These are phyloP conservation scores for Clonostachys rhizophaga DNA, from an alignment of 2,329 filamentous ascomycete species.

Conservation along the genomic window DNA sequence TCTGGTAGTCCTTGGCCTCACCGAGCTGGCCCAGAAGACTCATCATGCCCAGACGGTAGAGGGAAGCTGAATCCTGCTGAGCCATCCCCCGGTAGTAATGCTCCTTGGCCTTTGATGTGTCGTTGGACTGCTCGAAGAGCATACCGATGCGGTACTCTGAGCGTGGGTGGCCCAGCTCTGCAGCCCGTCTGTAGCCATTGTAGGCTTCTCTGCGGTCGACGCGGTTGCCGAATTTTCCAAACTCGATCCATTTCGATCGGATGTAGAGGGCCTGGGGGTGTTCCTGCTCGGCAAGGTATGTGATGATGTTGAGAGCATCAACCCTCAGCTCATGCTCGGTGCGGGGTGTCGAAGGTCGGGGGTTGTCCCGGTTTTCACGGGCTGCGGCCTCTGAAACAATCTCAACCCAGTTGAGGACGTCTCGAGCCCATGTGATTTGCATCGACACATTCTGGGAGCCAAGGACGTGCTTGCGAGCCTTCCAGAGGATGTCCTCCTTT, in stretches of 20 bases:
- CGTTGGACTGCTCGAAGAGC: slow-evolving; percentile 94
- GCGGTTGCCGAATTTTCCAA: slow-evolving; percentile 89
- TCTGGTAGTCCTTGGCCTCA: slow-evolving; percentile 73
- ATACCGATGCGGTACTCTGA: slow-evolving; percentile 97
- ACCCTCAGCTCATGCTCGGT: slow-evolving; percentile 83
- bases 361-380: slow-evolving; percentile 47
- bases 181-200: slow-evolving; percentile 77
- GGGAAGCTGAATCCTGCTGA: slow-evolving; percentile 81
- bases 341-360: slow-evolving; percentile 73
- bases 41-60: slow-evolving; percentile 92
- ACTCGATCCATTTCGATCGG: slow-evolving; percentile 94
- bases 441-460: slow-evolving; percentile 93
- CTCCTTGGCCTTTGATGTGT: slow-evolving; percentile 82
- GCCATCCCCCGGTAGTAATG: slow-evolving; percentile 84
- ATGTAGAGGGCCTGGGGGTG: slow-evolving; percentile 95
- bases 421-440: slow-evolving; percentile 95
- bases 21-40: slow-evolving; percentile 90
- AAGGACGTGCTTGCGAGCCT: slow-evolving; percentile 76
- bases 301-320: slow-evolving; percentile 89
- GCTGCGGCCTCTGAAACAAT: slow-evolving; percentile 72
- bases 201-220: slow-evolving; percentile 95
- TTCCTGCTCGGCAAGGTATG: slow-evolving; percentile 82
- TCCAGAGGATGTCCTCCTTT: slow-evolving; percentile 85
- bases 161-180: slow-evolving; percentile 78
- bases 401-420: slow-evolving; percentile 85